Evolutionary conservation across 176 grass and related monocot species (phyloP).

Genomic region (Chloris gayana): DNA sequence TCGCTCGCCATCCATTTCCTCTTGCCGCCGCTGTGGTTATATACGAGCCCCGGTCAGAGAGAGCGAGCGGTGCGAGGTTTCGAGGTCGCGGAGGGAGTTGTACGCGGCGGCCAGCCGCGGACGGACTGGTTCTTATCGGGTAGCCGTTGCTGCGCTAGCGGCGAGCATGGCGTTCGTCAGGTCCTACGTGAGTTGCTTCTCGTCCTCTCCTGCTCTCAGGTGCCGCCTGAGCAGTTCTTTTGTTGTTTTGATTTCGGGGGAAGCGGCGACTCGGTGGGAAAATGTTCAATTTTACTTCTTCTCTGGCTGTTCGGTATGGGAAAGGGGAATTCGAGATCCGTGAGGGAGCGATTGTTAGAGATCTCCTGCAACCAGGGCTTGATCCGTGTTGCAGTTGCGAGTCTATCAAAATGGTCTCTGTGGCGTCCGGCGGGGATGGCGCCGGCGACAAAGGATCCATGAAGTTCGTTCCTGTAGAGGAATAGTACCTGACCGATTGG

Average conservation of each 20-base stretch:
- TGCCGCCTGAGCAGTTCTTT: not conserved
- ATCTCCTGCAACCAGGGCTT: not conserved
- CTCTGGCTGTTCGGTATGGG: not conserved
- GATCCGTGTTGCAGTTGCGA: not conserved
- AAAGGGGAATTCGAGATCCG: not conserved
- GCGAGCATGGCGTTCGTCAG: conserved; percentile 29
- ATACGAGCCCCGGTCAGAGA: not conserved
- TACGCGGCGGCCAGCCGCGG: too few relatives aligned
- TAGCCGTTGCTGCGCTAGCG: not conserved
- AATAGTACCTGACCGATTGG: too few relatives aligned
- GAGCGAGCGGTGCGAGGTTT: not conserved
- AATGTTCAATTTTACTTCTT: not conserved
- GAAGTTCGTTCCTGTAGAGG: too few relatives aligned
- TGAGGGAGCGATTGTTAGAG: not conserved
- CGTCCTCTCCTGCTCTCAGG: too few relatives aligned
- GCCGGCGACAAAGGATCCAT: not conserved
- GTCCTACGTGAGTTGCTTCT: conserved; percentile 17
- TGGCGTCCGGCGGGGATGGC: too few relatives aligned
- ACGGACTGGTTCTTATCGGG: too few relatives aligned
- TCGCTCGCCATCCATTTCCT: not conserved
- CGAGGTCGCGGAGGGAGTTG: not conserved
- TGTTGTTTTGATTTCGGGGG: not conserved
- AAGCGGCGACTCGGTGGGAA: not conserved
- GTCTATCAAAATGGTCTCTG: not conserved
- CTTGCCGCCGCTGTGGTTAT: not conserved